A percentile compares a stretch with the other conserved stretches of the same genome.
Conservation (phyloP, 2,329 filamentous ascomycete genomes). For the Diaporthe caulivora region DNA sequence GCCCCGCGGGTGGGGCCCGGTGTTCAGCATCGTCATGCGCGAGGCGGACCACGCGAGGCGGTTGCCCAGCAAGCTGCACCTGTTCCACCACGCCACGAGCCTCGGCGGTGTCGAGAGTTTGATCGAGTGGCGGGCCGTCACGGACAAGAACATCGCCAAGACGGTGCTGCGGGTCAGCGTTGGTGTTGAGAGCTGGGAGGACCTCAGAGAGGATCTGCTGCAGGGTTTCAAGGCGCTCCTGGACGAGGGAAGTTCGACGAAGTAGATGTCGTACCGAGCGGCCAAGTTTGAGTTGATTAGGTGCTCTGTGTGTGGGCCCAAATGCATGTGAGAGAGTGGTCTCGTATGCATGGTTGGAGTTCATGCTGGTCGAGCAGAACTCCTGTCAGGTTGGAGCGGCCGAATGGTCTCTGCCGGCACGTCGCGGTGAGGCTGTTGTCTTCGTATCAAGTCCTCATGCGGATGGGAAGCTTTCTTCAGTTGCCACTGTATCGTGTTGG, state of each 20-base stretch:
- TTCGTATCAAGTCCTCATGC: not conserved
- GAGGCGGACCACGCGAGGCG: conserved; percentile 70
- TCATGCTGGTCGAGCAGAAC: not conserved
- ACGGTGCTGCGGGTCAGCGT: conserved; percentile 84
- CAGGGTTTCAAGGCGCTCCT: conserved; percentile 72
- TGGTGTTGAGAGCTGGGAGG: conserved; percentile 88
- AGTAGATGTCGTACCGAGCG: not conserved
- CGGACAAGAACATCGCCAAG: conserved; percentile 78
- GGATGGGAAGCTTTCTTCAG: not conserved
- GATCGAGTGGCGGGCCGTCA: conserved; percentile 97
- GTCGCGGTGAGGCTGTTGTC: not conserved
- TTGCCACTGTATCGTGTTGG: not conserved
- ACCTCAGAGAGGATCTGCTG: conserved; percentile 81
- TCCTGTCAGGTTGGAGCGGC: not conserved
- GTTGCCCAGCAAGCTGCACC: conserved; percentile 80
- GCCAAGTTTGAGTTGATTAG: too few species aligned
- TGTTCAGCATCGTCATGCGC: conserved; percentile 82
- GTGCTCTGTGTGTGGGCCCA: too few species aligned
- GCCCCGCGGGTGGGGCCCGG: conserved; percentile 90
- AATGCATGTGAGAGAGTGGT: too few species aligned
- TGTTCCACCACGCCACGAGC: conserved; percentile 96
- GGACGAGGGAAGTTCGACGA: conserved; percentile 43
- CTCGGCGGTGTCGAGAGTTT: conserved; percentile 94
- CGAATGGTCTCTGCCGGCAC: not conserved
- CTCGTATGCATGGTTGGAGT: too few species aligned